A percentile compares a stretch with the other conserved stretches of the same genome.
phyloP scores from a whole-genome alignment of 2,329 filamentous ascomycete genomes.

The Raffaelea albimanens region DNA sequence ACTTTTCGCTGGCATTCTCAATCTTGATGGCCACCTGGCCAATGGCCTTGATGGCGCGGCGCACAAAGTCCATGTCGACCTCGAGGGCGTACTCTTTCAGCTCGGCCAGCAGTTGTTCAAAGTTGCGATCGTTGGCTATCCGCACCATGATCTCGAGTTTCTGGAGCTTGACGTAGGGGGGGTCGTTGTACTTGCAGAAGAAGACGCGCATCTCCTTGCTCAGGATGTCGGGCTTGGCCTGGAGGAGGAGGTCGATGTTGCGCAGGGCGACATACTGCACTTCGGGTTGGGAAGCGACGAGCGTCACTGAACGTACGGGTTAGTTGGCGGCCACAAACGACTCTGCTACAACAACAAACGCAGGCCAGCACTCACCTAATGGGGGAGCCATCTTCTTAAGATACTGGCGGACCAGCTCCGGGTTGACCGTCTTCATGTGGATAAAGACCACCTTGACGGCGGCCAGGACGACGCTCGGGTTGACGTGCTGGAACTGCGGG shows the following conservation, averaged over 20 bases:
- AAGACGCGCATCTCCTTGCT: conserved; percentile 97
- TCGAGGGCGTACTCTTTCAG: conserved; percentile 96
- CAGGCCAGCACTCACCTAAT: conserved; percentile 43
- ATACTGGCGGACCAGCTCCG: conserved; percentile 73
- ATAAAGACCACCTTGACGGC: conserved; percentile 96
- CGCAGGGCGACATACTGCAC: conserved; percentile 95
- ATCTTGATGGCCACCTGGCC: conserved; percentile 99
- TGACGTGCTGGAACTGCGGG: conserved; percentile 97
- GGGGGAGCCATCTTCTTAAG: conserved; percentile 98
- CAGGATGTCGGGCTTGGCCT: conserved; percentile 92
- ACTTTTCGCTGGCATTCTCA: conserved; percentile 87
- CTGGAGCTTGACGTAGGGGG: conserved; percentile 92
- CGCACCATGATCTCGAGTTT: conserved; percentile 99
- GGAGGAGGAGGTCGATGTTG: conserved; percentile 91
- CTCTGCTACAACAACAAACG: neutral
- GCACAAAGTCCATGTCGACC: conserved; percentile 98
- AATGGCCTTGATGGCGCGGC: conserved; percentile 88
- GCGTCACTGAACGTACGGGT: no score
- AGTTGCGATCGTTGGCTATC: conserved; percentile 95
- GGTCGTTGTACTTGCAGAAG: conserved; percentile 99
- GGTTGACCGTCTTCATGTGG: conserved; percentile 79
- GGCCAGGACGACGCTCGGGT: conserved; percentile 92
- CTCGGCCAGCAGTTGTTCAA: conserved; percentile 87
- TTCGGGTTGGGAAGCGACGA: conserved; percentile 90
- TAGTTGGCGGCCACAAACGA: no score